Conservation (phyloP, 2,329 filamentous ascomycete genomes). For the Uncinocarpus reesii region DNA sequence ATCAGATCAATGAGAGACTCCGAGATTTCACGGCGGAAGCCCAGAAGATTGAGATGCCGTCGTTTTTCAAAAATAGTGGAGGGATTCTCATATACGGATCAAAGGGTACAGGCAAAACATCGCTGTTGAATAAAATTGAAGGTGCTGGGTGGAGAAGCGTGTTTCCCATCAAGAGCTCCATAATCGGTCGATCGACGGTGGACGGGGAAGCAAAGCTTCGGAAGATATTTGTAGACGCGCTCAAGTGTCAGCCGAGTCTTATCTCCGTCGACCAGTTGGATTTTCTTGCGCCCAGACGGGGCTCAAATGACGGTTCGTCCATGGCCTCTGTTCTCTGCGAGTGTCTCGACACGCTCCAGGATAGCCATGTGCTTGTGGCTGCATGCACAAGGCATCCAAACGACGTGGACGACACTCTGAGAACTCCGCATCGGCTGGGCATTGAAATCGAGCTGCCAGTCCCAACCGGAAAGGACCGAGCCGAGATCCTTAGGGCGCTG, state of each 20-base stretch:
- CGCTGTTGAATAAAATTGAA: constrained; percentile 59
- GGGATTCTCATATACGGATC: constrained; percentile 70
- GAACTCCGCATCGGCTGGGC: constrained; percentile 54
- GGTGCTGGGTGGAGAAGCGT: constrained; percentile 61
- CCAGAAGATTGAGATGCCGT: constrained; percentile 28
- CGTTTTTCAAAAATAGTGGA: constrained; percentile 38
- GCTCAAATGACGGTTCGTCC: constrained; percentile 36
- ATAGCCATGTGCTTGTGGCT: constrained; percentile 57
- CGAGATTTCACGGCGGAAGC: constrained; percentile 40
- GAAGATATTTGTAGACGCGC: constrained; percentile 60
- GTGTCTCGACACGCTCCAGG: constrained; percentile 30
- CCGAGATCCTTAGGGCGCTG: constrained; percentile 61
- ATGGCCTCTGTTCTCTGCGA: constrained; percentile 34
- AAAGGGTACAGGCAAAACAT: constrained; percentile 73
- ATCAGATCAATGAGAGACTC: constrained; percentile 57
- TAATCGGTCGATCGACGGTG: constrained; percentile 29
- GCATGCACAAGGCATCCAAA: constrained; percentile 63
- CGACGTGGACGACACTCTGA: constrained; percentile 60
- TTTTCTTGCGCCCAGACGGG: constrained; percentile 51
- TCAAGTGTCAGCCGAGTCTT: constrained; percentile 60
- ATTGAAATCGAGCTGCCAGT: constrained; percentile 64
- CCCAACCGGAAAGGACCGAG: constrained; percentile 59
- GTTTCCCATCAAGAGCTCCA: constrained; percentile 37
- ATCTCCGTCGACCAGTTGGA: constrained; percentile 72
- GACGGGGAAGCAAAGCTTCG: constrained; percentile 48